These are phyloP conservation scores for Primulina tabacum DNA, from an alignment of 257 asterid genomes.

Conservation along the genomic window DNA sequence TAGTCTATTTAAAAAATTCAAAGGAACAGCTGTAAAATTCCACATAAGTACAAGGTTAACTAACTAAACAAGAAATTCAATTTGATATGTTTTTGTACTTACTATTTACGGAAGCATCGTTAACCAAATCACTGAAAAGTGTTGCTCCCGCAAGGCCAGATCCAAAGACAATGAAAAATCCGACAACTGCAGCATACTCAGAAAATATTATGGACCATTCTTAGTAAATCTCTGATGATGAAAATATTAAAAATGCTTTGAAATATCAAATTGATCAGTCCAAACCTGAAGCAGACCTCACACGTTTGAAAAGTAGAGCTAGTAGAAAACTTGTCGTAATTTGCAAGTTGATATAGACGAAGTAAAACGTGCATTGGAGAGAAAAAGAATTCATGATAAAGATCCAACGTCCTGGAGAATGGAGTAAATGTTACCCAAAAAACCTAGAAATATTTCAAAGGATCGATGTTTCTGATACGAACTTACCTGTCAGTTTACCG, in stretches of 20 bases:
- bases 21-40: neutral
- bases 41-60: neutral
- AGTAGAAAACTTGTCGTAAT: constrained; percentile 39
- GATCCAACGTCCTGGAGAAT: constrained; percentile 32
- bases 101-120: neutral
- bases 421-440: constrained; percentile 14
- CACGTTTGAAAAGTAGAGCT: constrained; percentile 28
- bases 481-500: constrained; percentile 38
- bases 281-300: constrained; percentile 39
- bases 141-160: neutral
- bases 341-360: constrained; percentile 41
- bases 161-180: constrained; percentile 7
- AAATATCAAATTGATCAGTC: neutral
- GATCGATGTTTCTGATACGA: neutral
- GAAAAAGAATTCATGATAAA: constrained; percentile 36
- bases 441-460: neutral
- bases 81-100: neutral
- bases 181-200: neutral
- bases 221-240: constrained; percentile 1
- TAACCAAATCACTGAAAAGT: neutral
- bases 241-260: neutral
- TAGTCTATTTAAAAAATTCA: no score
- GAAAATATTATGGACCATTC: neutral
- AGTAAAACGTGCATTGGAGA: constrained; percentile 37
- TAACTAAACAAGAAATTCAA: neutral